phyloP scores from a whole-genome alignment of 2,329 filamentous ascomycete species.

The Alternaria postmessia region DNA sequence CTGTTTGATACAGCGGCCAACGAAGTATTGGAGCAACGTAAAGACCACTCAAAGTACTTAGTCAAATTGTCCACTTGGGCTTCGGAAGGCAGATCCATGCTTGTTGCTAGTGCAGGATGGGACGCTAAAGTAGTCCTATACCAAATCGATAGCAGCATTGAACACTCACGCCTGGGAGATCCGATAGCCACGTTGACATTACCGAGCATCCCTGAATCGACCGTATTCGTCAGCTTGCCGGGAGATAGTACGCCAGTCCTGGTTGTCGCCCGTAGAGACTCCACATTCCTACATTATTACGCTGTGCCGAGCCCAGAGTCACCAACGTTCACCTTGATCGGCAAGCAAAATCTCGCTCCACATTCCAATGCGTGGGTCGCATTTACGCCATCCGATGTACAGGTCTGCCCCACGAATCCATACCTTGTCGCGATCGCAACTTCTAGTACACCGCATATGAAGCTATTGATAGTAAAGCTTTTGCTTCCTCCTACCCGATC shows the following conservation, averaged over 20 bases:
- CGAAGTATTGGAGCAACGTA: constrained; percentile 57
- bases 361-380: constrained; percentile 70
- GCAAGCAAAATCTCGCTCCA: constrained; percentile 68
- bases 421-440: constrained; percentile 67
- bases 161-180: constrained; percentile 43
- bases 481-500: constrained; percentile 57
- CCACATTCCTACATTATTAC: constrained; percentile 67
- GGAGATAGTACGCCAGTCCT: constrained; percentile 58
- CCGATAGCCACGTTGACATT: constrained; percentile 55
- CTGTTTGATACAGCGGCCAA: constrained; percentile 55
- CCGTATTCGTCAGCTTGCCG: constrained; percentile 62
- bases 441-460: constrained; percentile 68
- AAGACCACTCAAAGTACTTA: constrained; percentile 67
- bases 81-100: constrained; percentile 35
- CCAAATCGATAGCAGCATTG: constrained; percentile 37
- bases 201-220: constrained; percentile 65
- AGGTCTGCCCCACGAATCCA: constrained; percentile 63
- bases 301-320: constrained; percentile 35
- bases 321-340: constrained; percentile 51
- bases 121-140: constrained; percentile 66
- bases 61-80: constrained; percentile 59
- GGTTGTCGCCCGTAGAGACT: constrained; percentile 65
- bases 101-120: constrained; percentile 68
- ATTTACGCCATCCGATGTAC: constrained; percentile 67
- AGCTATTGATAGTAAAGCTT: constrained; percentile 66